phyloP scores from a whole-genome alignment of 805 yeast genomes.

The Priceomyces castillae region DNA sequence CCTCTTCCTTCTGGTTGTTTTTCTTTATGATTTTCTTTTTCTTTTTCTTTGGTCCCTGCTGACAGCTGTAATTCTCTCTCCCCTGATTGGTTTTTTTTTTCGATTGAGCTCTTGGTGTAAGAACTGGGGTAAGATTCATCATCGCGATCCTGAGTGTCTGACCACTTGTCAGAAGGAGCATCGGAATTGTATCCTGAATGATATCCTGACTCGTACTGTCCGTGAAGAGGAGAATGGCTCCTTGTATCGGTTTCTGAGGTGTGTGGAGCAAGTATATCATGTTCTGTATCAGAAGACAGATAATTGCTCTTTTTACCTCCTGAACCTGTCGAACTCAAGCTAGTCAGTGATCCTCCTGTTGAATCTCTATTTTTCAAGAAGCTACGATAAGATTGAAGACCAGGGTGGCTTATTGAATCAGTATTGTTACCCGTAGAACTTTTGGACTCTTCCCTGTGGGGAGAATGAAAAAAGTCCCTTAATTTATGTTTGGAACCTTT shows the following conservation, averaged over 20 bases:
- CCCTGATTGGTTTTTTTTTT: background rate
- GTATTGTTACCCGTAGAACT: slow-evolving; percentile 5
- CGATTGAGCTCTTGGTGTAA: background rate
- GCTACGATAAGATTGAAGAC: background rate
- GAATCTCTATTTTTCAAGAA: background rate
- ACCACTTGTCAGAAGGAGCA: background rate
- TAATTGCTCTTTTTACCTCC: background rate
- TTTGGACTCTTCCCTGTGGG: slow-evolving; percentile 2
- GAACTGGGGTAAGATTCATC: background rate
- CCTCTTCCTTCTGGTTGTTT: background rate
- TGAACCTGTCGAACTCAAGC: background rate
- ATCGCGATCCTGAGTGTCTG: background rate
- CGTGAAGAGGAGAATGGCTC: background rate
- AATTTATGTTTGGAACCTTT: slow-evolving; percentile 1
- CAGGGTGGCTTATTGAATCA: background rate
- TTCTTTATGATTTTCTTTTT: background rate
- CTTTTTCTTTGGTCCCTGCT: background rate
- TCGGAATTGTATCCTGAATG: background rate
- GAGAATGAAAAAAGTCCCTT: background rate
- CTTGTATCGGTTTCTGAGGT: background rate
- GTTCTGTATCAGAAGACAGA: background rate
- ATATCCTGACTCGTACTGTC: background rate
- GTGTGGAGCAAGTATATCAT: background rate
- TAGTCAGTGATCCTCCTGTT: background rate
- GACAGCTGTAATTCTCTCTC: background rate